Evolutionary conservation across 768 basidiomycete genomes (phyloP).

Genomic region (Cyclocybe cylindracea): DNA sequence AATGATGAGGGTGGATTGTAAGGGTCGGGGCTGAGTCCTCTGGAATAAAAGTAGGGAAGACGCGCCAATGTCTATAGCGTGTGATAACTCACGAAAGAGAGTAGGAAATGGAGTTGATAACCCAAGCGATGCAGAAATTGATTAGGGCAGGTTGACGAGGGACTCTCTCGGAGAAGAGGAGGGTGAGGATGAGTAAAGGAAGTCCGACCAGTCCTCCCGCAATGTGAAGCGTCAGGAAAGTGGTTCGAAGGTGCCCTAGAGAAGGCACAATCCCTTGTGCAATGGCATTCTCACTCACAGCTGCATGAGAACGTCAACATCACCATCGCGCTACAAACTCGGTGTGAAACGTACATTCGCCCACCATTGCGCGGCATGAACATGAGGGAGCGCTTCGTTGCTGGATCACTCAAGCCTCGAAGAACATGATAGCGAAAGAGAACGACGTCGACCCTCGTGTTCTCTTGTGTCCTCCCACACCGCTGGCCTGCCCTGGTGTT

Average conservation of each 20-base stretch:
- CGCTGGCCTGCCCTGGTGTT: too few species aligned
- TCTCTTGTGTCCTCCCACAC: too few species aligned
- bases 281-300: neutral
- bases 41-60: constrained; percentile 2
- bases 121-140: constrained; percentile 60
- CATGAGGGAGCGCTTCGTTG: constrained; percentile 1
- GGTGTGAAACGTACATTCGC: constrained; percentile 1
- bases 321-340: too few species aligned
- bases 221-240: constrained; percentile 49
- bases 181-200: constrained; percentile 48
- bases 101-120: constrained; percentile 53
- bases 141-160: constrained; percentile 52
- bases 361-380: constrained; percentile 5
- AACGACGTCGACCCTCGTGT: too few species aligned
- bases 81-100: constrained; percentile 47
- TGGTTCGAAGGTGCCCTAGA: constrained; percentile 29
- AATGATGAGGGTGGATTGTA: constrained; percentile 27
- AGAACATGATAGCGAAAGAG: too few species aligned
- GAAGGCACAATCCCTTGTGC: constrained; percentile 12
- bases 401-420: too few species aligned
- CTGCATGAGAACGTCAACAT: neutral
- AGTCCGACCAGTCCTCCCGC: constrained; percentile 55
- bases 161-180: constrained; percentile 40
- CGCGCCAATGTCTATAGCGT: neutral
- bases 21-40: constrained; percentile 15